phyloP scores from a whole-genome alignment of 1,284 basidiomycete genomes.

The Exobasidium rhododendri region DNA sequence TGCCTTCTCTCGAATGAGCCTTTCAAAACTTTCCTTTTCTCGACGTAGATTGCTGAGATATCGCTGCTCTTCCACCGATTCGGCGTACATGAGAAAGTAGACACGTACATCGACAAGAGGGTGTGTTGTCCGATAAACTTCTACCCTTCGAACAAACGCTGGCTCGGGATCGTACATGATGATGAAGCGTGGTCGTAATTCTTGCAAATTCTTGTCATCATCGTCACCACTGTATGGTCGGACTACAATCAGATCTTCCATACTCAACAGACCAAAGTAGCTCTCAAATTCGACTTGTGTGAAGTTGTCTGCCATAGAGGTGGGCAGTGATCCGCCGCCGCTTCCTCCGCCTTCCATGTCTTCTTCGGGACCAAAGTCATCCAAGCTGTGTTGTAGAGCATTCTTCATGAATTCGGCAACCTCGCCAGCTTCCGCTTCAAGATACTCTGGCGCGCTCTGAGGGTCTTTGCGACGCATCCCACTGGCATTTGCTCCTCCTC shows the following conservation, averaged over 20 bases:
- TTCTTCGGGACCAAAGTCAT: slow-evolving; percentile 6
- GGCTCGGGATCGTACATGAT: slow-evolving; percentile 88
- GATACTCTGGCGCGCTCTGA: slow-evolving; percentile 17
- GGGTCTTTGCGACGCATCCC: slow-evolving; percentile 3
- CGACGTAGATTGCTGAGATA: slow-evolving; percentile 82
- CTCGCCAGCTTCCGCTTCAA: slow-evolving; percentile 60
- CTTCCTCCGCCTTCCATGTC: neutral
- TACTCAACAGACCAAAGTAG: slow-evolving; percentile 75
- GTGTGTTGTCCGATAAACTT: slow-evolving; percentile 83
- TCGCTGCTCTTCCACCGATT: slow-evolving; percentile 91
- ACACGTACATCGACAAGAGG: slow-evolving; percentile 81
- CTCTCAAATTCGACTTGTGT: slow-evolving; percentile 65
- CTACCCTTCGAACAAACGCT: slow-evolving; percentile 85
- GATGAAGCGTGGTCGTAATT: slow-evolving; percentile 84
- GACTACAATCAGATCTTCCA: slow-evolving; percentile 78
- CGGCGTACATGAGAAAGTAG: slow-evolving; percentile 89
- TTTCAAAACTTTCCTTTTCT: slow-evolving; percentile 93
- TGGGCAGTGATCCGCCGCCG: neutral
- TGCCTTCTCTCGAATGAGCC: slow-evolving; percentile 84
- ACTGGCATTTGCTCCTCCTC: slow-evolving; percentile 39
- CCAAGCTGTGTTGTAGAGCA: slow-evolving; percentile 23
- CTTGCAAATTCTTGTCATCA: slow-evolving; percentile 82
- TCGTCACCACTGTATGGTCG: slow-evolving; percentile 86
- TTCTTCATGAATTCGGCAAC: slow-evolving; percentile 62
- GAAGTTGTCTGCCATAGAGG: slow-evolving; percentile 19